Evolutionary conservation across 805 yeast species (phyloP), one percentile per base, ranked within the genome.

Genomic region (Ogataea methanolica): DNA sequence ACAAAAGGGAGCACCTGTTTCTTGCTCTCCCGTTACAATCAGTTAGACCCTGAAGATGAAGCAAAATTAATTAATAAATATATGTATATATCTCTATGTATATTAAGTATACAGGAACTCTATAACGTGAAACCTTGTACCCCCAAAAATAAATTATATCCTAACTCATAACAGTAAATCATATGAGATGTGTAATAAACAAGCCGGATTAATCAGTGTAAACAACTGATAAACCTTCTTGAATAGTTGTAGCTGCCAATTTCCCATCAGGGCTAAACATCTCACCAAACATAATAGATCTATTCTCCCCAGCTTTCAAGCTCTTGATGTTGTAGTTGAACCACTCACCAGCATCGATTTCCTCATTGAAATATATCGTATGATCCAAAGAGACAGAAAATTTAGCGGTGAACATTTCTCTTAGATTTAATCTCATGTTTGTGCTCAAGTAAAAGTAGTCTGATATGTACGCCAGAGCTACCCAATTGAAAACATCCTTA

Each of bases 381-480:
- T 85, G 90, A 54, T 84, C 90, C 52, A 85, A 62, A 21, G 86
- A 79, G 3, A 81, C 83, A 15, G 81, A 75, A 52, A 79, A 74
- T 35, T 71, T 72, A 16, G 77, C 70, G 19, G 75, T 69, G 49
- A 69, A 71, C 60, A 74, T 57, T 21, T 73, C 74, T 38, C 73
- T 62, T 44, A 77, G 61, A 46, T 80, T 74, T 45, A 77, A 66
- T 48, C 84, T 72, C 54, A 78, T 79, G 33, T 80, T 66, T 2
- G 82, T 63, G 14, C 77, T 70, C 42, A 83, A 61, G 47, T 78
- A 73, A 47, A 77, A 73, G 14, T 82, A 72, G 58, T 84, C 89
- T 0, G 85, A 74, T 11, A 81, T 63, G 49, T 79, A 79, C 2
- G 83, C 82, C 41, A 82, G 59, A 0, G 83, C 83, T 8, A 75